Evolutionary conservation across 495 filamentous ascomycete genomes (phyloP), one percentile per base, ranked within the genome.

Genomic region (Neurospora sp.): DNA sequence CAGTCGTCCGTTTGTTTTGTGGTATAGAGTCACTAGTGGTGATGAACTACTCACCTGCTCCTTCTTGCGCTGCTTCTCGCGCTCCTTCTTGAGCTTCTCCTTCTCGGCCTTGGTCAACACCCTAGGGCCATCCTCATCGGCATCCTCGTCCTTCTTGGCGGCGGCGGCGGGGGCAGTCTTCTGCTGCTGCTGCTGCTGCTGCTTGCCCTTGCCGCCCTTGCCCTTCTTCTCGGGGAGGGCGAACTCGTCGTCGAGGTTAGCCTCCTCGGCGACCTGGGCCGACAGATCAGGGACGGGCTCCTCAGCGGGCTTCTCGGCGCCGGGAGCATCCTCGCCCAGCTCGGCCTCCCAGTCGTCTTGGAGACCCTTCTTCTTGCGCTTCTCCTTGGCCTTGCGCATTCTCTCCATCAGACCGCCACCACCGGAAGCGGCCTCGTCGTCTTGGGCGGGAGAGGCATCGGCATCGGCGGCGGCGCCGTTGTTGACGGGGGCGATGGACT

Each of bases 71-170:
- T 93, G 91, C 89, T 97, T 97, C 85, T 98, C 94, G 73, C 91
- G 88, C 84, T 98, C 94, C 83, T 95, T 97, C 87, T 93, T 97
- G 79, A 94, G 86, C 84, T 91, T 94, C 83, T 98, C 94, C 85
- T 98, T 98, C 84, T 98, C 93, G 76, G 94, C 94, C 87, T 97
- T 97, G 18, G 91, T 94, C 83, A 97, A 89, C 74, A 97, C 84
- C 70, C 88, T 87, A 70, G 79, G 84, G 31, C 85, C 92, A 16
- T 79, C 83, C 40, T 89, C 90, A 0, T 88, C 89, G 3, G 86
- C 88, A 0, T 82, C 86, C 35, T 83, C 82, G 27, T 80, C 80
- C 31, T 86, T 83, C n/a, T 85, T 78, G 40, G 83, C 82, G 27
- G 85, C 79, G 74, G 85, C 82, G 18, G 84, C 78, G 39, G 80